Evolutionary conservation across 2,329 filamentous ascomycete genomes (phyloP).

Genomic region (Daldinia eschscholtzii): DNA sequence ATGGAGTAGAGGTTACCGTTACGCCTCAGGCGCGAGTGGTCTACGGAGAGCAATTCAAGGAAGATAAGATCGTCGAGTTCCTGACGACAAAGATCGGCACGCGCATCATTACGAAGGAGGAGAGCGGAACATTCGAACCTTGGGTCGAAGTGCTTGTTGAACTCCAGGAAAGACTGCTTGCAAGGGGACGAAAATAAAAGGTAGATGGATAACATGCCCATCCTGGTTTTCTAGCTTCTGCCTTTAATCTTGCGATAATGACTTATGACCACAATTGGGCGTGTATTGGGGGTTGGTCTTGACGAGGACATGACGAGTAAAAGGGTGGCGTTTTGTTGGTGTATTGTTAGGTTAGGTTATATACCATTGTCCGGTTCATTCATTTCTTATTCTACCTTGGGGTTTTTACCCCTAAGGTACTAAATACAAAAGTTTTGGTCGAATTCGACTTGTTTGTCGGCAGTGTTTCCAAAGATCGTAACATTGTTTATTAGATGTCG

Average conservation of each 20-base stretch:
- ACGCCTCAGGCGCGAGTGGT: conserved; percentile 71
- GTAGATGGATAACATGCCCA: background rate
- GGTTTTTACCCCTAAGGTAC: too few species aligned
- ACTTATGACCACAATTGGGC: conserved; percentile 30
- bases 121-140: conserved; percentile 52
- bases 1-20: conserved; percentile 68
- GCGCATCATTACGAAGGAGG: conserved; percentile 53
- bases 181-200: conserved; percentile 65
- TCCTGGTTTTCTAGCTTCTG: background rate
- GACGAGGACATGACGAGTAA: conserved; percentile 2
- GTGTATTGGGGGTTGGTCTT: conserved; percentile 7
- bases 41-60: conserved; percentile 84
- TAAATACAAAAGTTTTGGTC: background rate
- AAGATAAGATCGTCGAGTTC: conserved; percentile 80
- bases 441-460: background rate
- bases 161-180: conserved; percentile 67
- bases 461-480: too few species aligned
- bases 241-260: conserved; percentile 18
- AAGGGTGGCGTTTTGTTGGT: conserved; percentile 24
- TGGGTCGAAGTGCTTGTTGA: conserved; percentile 71
- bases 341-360: conserved; percentile 14
- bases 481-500: background rate
- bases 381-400: background rate
- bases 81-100: conserved; percentile 66
- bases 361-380: conserved; percentile 8